Evolutionary conservation across 345 rosid genomes (phyloP), one percentile per base, ranked within the genome.

Genomic region (Citrus glauca): DNA sequence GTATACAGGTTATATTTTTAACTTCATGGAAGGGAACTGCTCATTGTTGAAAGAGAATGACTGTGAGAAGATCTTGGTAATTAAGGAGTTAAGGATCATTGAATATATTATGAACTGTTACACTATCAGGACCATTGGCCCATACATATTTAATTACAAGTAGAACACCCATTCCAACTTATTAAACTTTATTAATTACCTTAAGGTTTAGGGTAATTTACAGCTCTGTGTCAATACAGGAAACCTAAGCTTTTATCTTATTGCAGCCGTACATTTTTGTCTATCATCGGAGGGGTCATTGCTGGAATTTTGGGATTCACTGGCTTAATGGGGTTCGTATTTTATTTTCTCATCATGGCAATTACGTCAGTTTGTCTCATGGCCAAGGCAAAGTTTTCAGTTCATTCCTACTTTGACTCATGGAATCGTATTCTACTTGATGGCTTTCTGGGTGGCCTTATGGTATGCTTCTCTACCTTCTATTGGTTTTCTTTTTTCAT

Each of bases 301-400:
- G 97, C 98, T 37, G 99, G 99, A 83, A 92, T 96, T 42, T 78
- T 88, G 68, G 99, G 99, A 59, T 90, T 92, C 83, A 96, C 93
- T 4, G 91, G 99, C 71, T 85, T 94, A 79, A 76, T 85, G 40
- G 99, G 99, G 74, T 94, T 96, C 59, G 64, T 96, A 72, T 69
- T 96, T 59, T 94, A 94, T 85, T 94, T 96, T 75, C 86, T 91
- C 30, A 83, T 92, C 77, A 96, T 96, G 99, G 84, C 92, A 75
- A 82, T 94, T 60, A 88, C 98, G 84, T 92, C 99, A 22, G 79
- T 89, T 71, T 97, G 94, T 24, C 94, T 96, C 40, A 77, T 91
- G 79, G 91, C 97, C 61, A 96, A 96, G 92, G 88, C 97, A 38
- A 90, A 91, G 53, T 96, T 94, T 82, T 90, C 97, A 7, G 81